Base-by-base conservation (phyloP, 225 moss, liverwort and hornwort genomes). In the Marchantia paleacea region DNA sequence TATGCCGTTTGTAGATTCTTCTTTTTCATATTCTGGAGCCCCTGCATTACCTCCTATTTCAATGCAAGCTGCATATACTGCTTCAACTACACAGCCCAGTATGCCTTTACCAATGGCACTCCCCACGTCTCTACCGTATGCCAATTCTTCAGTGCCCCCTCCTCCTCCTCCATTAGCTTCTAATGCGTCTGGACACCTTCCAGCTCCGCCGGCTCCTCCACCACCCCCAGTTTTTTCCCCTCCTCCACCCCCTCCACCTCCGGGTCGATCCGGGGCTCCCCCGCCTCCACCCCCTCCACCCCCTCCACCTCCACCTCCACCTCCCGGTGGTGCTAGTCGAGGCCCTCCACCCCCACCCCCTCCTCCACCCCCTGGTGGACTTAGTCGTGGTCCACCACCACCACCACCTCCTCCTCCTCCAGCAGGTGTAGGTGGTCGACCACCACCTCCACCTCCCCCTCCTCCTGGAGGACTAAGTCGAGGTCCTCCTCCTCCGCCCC, bases 131-230 rank as follows among this genome's bases (percentile, higher is more conserved):
- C 51, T 19, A 3, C 79, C 82, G 51, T 85, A 89, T 19, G 88
- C 52, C 62, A 82, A 82, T 61, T 73, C 87, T 76, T 75, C 85
- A 75, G 80, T 87, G 62, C 86, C 88, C 28, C 90, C 91, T 72
- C 85, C 91, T 74, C 85, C 84, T 76, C 83, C 86, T 61, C 89
- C 89, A 50, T 55, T 66, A 77, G 79, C 60, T 86, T 67, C 80
- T 53, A 53, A 57, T 61, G 69, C 80, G 76, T 72, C 73, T 64
- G 82, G 78, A 80, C 78, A 82, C 18, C 76, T 83, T 65, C 69
- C 71, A 39, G 67, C 80, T 52, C 76, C 89, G 65, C 76, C 87
- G 78, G 84, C 85, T 75, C 86, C 83, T 76, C 83, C 83, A 49
- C 85, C 82, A 47, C 57, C 80, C 75, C 80, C 88, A 58, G 87